Evolutionary conservation across 305 asterid species (phyloP).

Genomic region (Fraxinus nigra): DNA sequence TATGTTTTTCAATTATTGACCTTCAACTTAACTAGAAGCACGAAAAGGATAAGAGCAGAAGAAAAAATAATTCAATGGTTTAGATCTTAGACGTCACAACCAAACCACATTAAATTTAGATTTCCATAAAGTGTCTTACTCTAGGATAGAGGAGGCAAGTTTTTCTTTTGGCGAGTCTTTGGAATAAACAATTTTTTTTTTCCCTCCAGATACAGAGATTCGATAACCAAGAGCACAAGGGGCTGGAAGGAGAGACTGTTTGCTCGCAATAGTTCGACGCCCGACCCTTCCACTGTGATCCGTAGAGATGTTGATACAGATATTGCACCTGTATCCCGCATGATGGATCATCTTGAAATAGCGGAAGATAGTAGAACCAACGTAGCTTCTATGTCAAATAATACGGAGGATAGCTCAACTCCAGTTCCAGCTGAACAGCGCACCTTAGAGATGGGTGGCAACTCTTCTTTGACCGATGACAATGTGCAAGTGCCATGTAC

Average conservation of each 20-base stretch:
- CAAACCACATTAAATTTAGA: background rate
- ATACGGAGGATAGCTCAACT: slow-evolving; percentile 31
- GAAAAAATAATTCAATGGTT: background rate
- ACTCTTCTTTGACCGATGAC: slow-evolving; percentile 35
- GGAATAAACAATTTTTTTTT: slow-evolving; percentile 11
- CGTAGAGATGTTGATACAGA: slow-evolving; percentile 39
- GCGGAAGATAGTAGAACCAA: slow-evolving; percentile 19
- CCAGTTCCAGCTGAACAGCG: slow-evolving; percentile 26
- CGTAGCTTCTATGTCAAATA: slow-evolving; percentile 16
- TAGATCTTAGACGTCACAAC: background rate
- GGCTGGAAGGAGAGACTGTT: slow-evolving; percentile 93
- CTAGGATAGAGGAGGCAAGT: background rate
- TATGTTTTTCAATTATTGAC: background rate
- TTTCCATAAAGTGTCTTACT: background rate
- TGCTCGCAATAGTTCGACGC: slow-evolving; percentile 50
- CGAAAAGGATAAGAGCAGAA: background rate
- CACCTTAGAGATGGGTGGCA: slow-evolving; percentile 26
- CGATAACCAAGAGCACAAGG: slow-evolving; percentile 78
- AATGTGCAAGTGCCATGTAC: slow-evolving; percentile 40
- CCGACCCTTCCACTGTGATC: slow-evolving; percentile 31
- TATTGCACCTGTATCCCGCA: slow-evolving; percentile 32
- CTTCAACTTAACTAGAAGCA: background rate
- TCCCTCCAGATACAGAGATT: slow-evolving; percentile 66
- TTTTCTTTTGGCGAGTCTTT: background rate
- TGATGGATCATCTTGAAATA: slow-evolving; percentile 39